Evolutionary conservation across 179 eudicot species (phyloP), one percentile per base, ranked within the genome.

Genomic region (Beta lomatogona): DNA sequence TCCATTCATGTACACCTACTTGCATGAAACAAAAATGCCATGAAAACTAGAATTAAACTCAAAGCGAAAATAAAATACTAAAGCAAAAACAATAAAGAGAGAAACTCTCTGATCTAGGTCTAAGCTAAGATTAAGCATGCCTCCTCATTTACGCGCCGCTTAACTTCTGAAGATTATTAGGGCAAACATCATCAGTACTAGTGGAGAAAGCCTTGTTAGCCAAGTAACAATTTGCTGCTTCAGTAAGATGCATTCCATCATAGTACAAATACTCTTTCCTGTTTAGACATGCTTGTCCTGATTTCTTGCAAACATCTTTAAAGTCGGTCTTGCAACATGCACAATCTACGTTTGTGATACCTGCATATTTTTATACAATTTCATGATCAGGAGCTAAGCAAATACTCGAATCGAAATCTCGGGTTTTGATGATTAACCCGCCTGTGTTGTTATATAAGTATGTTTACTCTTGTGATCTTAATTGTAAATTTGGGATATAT

Each of bases 211-310:
- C 77, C 50, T 72, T 80, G 53, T 5, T 16, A 22, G 77, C 82
- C 5, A 80, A 9, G 57, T 48, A 60, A 10, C 41, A 55, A 52
- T 67, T 80, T 28, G 77, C 77, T 25, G 82, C 82, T 81, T 81
- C 79, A 8, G 83, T 64, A 4, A 66, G 79, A 13, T 75, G 79
- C 25, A 64, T 36, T 21, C 73, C 79, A 21, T 81, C 83, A n/a
- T 50, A 81, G 79, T n/a, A 81, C 28, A 81, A 25, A 41, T 73
- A 74, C 45, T 75, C 67, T 2, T 53, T 65, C 50, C 79, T 74
- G 54, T 81, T 75, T 16, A 10, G 14, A 60, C 83, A 81, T 74
- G 53, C 15, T 31, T 14, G 64, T 19, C 73, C 79, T 12, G 46
- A 73, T 12, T 63, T 50, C 63, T 73, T 80, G 14, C 82, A 79